phyloP scores from a whole-genome alignment of 2,329 filamentous ascomycete species.

The Talaromyces islandicus region DNA sequence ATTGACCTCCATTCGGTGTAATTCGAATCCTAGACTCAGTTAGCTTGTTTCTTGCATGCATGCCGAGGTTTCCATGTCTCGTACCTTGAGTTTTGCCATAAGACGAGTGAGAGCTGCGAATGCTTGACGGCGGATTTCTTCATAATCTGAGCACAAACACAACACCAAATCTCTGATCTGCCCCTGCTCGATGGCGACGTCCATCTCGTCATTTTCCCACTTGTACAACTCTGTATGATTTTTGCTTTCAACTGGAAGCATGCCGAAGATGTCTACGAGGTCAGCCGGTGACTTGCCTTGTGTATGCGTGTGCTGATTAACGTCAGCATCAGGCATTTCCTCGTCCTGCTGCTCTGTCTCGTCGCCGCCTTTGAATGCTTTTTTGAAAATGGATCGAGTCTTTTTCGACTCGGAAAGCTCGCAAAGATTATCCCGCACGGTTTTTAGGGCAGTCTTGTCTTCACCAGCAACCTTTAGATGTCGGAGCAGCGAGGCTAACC shows the following conservation, averaged over 20 bases:
- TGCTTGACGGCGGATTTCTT: constrained; percentile 73
- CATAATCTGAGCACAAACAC: constrained; percentile 68
- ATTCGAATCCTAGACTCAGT: constrained; percentile 50
- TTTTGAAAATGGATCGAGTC: constrained; percentile 27
- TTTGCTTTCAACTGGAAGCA: constrained; percentile 40
- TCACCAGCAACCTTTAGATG: constrained; percentile 50
- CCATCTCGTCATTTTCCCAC: constrained; percentile 72
- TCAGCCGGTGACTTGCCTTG: constrained; percentile 26
- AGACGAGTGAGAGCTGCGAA: constrained; percentile 33
- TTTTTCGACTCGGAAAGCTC: constrained; percentile 35
- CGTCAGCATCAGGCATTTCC: constrained; percentile 11
- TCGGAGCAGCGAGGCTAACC: constrained; percentile 55
- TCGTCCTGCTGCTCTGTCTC: constrained; percentile 10
- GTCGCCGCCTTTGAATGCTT: constrained; percentile 28
- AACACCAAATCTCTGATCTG: constrained; percentile 64
- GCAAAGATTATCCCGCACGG: constrained; percentile 40
- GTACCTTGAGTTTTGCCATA: constrained; percentile 44
- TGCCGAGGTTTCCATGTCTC: constrained; percentile 2
- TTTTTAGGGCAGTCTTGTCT: constrained; percentile 40
- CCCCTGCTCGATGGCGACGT: constrained; percentile 73
- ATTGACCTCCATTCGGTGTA: constrained; percentile 72
- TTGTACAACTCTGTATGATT: constrained; percentile 43
- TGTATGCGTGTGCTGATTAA: constrained; percentile 10
- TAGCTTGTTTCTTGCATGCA: constrained; percentile 3
- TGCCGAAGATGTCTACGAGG: constrained; percentile 49